phyloP scores from a whole-genome alignment of 352 stramenopile species.

The Pythium vanterpoolii region DNA sequence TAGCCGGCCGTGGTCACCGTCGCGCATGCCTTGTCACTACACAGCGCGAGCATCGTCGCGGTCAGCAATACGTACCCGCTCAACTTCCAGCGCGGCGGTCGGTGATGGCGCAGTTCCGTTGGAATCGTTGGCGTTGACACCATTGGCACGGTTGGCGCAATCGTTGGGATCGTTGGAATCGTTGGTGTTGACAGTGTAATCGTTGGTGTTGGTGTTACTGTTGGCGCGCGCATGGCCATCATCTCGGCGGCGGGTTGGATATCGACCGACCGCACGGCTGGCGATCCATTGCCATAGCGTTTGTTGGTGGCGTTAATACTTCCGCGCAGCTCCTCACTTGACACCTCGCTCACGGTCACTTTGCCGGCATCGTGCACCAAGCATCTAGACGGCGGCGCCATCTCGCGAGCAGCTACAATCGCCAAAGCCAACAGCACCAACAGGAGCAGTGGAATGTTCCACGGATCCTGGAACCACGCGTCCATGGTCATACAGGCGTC shows the following conservation, averaged over 20 bases:
- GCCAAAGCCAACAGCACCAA: background rate
- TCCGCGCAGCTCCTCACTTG: constrained; percentile 12
- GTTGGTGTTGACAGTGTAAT: background rate
- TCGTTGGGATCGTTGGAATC: background rate
- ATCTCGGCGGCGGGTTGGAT: constrained; percentile 17
- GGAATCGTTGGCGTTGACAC: constrained; percentile 5
- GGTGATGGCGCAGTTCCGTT: background rate
- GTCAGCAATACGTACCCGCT: constrained; percentile 16
- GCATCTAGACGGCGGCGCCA: background rate
- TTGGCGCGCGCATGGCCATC: background rate
- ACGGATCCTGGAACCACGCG: background rate
- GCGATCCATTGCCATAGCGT: background rate
- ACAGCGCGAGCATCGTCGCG: constrained; percentile 6
- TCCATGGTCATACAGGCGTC: background rate
- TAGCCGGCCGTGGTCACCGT: constrained; percentile 37
- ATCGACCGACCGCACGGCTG: constrained; percentile 21
- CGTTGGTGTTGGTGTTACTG: background rate
- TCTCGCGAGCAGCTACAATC: background rate
- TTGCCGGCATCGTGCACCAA: background rate
- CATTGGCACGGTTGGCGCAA: background rate
- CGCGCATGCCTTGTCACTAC: constrained; percentile 2
- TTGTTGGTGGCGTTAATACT: background rate
- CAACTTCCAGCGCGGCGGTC: constrained; percentile 1
- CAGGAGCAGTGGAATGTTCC: background rate
- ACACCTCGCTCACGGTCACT: constrained; percentile 22